phyloP scores from a whole-genome alignment of 1,284 basidiomycete species.

The Cutaneotrichosporon sp. region DNA sequence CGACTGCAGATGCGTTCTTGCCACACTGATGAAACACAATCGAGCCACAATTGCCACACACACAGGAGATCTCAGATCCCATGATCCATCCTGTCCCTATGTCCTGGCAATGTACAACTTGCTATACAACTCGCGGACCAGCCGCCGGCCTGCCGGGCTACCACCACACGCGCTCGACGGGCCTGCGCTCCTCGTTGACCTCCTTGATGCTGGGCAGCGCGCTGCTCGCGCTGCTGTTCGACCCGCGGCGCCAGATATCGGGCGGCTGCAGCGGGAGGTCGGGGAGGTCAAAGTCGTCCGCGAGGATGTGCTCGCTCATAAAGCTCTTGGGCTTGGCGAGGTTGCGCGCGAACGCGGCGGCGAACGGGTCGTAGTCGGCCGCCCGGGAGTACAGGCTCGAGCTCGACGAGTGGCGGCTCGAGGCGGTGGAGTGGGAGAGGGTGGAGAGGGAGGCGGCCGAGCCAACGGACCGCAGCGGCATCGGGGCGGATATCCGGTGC shows the following conservation, averaged over 20 bases:
- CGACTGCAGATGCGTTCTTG: no score
- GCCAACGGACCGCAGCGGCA: neutral
- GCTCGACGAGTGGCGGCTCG: neutral
- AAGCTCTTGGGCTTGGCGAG: neutral
- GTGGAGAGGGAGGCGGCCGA: no score
- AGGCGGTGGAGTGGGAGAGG: neutral
- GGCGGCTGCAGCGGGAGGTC: neutral
- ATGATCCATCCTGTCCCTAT: no score
- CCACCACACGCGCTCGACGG: neutral
- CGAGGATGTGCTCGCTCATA: no score
- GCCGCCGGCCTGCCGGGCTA: neutral
- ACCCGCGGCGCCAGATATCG: neutral
- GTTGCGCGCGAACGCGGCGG: neutral
- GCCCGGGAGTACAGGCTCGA: neutral
- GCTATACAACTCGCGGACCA: neutral
- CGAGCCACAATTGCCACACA: no score
- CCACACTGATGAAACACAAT: no score
- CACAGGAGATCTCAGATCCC: no score
- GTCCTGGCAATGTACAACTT: neutral
- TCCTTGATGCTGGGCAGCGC: neutral
- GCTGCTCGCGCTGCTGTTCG: neutral
- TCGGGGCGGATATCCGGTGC: conserved; percentile 1
- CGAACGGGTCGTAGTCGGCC: neutral
- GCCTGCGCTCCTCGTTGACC: neutral
- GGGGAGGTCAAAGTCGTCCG: neutral